A percentile compares a stretch with the other conserved stretches of the same genome.
These are phyloP conservation scores for Blastobotrys terrestris DNA, from an alignment of 805 yeast genomes.

Conservation along the genomic window DNA sequence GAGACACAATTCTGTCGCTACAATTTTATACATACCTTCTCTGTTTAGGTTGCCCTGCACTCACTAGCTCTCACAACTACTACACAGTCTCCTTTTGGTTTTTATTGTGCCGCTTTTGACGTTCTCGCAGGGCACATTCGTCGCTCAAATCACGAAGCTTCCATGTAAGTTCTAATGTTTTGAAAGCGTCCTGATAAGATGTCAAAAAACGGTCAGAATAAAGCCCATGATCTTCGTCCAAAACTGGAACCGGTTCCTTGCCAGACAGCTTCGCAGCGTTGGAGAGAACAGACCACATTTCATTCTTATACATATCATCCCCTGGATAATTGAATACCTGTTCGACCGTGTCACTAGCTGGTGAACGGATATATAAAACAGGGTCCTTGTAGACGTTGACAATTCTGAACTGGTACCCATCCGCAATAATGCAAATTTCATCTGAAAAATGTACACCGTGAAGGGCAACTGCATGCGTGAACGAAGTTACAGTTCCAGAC, in stretches of 20 bases:
- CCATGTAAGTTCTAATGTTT: conserved; percentile 16
- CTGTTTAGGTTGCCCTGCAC: too few relatives aligned
- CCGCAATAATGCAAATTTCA: conserved; percentile 17
- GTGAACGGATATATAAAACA: conserved; percentile 15
- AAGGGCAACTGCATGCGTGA: conserved; percentile 17
- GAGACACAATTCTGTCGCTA: too few relatives aligned
- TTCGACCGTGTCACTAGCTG: conserved; percentile 10
- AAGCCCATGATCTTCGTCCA: conserved; percentile 5
- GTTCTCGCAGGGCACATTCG: background rate
- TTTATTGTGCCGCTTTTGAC: too few relatives aligned
- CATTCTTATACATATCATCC: conserved; percentile 16
- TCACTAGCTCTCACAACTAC: too few relatives aligned
- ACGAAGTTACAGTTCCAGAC: conserved; percentile 17
- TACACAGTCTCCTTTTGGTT: too few relatives aligned
- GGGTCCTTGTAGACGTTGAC: conserved; percentile 17
- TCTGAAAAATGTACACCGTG: conserved; percentile 17
- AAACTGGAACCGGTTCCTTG: background rate
- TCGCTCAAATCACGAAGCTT: conserved; percentile 14
- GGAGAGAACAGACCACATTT: conserved; percentile 10
- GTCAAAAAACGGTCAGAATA: conserved; percentile 8
- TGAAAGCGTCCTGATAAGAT: conserved; percentile 16
- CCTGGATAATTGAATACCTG: conserved; percentile 12
- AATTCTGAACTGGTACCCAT: conserved; percentile 20
- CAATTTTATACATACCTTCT: too few relatives aligned
- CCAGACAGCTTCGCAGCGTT: conserved; percentile 8